Percentiles rank a stretch among this genome's conserved stretches.
Evolutionary conservation across 169 alveolate genomes (phyloP).

Genomic region (Plasmodium inui): DNA sequence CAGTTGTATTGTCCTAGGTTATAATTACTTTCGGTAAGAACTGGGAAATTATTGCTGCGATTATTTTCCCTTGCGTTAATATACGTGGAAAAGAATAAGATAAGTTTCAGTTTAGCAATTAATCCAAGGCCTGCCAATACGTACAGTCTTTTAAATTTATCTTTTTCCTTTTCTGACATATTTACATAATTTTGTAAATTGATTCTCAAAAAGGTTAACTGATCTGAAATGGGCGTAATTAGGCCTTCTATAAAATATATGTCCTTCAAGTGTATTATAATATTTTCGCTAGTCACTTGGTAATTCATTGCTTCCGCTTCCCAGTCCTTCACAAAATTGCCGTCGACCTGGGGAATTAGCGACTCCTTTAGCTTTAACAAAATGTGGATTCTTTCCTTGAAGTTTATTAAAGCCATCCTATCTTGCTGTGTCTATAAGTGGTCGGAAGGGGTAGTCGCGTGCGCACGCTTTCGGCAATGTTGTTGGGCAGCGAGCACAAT

Average conservation of each 20-base stretch:
- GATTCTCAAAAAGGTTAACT: conserved; percentile 76
- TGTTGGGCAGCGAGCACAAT: too few species aligned
- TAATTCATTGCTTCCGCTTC: conserved; percentile 77
- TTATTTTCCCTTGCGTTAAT: conserved; percentile 40
- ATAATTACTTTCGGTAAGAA: conserved; percentile 23
- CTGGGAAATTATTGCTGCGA: conserved; percentile 28
- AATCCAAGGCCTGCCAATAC: conserved; percentile 70
- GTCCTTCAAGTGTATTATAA: conserved; percentile 67
- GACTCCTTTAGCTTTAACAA: conserved; percentile 73
- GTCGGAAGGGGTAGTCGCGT: neutral
- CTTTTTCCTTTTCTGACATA: conserved; percentile 73
- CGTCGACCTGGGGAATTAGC: conserved; percentile 75
- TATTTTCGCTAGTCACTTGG: conserved; percentile 79
- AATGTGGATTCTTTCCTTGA: conserved; percentile 66
- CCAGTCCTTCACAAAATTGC: conserved; percentile 79
- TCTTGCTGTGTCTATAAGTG: neutral
- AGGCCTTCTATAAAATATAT: conserved; percentile 29
- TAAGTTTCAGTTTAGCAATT: conserved; percentile 70
- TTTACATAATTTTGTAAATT: conserved; percentile 73
- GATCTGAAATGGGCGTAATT: conserved; percentile 73
- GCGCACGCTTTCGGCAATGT: neutral
- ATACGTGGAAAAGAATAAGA: conserved; percentile 72
- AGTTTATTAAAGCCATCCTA: conserved; percentile 61
- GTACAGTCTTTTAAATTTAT: conserved; percentile 73
- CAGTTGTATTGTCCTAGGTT: neutral